Percentiles rank a stretch among this genome's conserved stretches.
These are phyloP conservation scores for Physaria fendleri DNA, from an alignment of 345 rosid species.

Conservation along the genomic window DNA sequence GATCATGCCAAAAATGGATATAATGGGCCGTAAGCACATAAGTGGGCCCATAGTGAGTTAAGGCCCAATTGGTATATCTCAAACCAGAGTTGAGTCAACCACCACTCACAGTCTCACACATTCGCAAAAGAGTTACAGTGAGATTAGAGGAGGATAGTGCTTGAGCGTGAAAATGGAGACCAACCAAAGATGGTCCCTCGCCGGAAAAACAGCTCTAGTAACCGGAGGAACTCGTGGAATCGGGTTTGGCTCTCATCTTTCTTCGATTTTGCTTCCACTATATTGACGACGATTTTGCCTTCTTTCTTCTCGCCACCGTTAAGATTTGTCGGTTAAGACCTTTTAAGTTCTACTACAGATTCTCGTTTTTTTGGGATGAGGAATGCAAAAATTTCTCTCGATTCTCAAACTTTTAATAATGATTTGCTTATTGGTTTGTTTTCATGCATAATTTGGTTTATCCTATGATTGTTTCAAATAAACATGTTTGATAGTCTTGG, in stretches of 20 bases:
- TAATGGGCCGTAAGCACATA: not conserved
- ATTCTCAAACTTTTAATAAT: too few species aligned
- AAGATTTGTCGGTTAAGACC: too few species aligned
- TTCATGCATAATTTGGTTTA: too few species aligned
- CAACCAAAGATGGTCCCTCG: constrained; percentile 54
- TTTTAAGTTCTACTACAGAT: too few species aligned
- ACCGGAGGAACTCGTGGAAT: constrained; percentile 94
- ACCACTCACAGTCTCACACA: too few species aligned
- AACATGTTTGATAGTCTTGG: not conserved
- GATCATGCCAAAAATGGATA: too few species aligned
- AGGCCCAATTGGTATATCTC: not conserved
- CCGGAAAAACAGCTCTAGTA: constrained; percentile 59
- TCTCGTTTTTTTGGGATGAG: too few species aligned
- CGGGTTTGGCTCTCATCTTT: constrained; percentile 37
- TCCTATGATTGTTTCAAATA: too few species aligned
- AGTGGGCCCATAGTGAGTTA: not conserved
- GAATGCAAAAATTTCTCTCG: too few species aligned
- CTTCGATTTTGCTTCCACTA: not conserved
- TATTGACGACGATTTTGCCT: too few species aligned
- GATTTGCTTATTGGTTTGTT: too few species aligned
- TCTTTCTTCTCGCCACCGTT: too few species aligned
- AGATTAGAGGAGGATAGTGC: constrained; percentile 16
- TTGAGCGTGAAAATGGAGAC: constrained; percentile 16
- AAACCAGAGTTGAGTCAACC: not conserved
- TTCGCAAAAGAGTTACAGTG: not conserved